Percentiles rank a stretch among this genome's conserved stretches.
Conservation (phyloP, 495 filamentous ascomycete species). For the Rostrohypoxylon terebratum region DNA sequence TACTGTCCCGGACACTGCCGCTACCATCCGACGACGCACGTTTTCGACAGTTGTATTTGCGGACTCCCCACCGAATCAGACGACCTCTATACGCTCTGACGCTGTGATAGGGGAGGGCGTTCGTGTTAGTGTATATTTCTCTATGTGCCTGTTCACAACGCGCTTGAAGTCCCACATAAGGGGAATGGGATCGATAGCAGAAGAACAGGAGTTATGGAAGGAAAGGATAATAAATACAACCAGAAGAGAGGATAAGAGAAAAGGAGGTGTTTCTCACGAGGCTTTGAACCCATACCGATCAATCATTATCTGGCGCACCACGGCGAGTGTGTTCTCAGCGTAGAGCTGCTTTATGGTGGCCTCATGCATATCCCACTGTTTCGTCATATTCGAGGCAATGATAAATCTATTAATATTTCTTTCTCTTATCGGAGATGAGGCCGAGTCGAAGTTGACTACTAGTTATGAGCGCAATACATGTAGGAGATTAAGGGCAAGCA, state of each 20-base stretch:
- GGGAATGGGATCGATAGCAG: not conserved
- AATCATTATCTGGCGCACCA: constrained; percentile 57
- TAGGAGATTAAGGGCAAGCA: not conserved
- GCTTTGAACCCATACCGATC: constrained; percentile 58
- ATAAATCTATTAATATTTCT: not conserved
- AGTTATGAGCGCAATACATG: not conserved
- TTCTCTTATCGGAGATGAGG: constrained; percentile 5
- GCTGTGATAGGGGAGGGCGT: constrained; percentile 1
- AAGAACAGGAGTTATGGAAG: not conserved
- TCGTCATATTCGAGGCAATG: constrained; percentile 54
- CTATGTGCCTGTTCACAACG: not conserved
- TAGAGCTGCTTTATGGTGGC: constrained; percentile 55
- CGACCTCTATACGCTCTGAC: constrained; percentile 56
- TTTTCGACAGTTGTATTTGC: constrained; percentile 59
- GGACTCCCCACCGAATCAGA: constrained; percentile 58
- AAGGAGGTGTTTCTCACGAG: constrained; percentile 52
- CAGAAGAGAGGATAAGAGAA: not conserved
- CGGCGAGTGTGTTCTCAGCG: constrained; percentile 57
- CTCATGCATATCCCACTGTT: constrained; percentile 56
- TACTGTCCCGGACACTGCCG: constrained; percentile 10
- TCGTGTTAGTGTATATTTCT: constrained; percentile 6
- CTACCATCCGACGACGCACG: constrained; percentile 30
- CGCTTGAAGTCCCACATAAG: not conserved
- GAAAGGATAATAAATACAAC: not conserved
- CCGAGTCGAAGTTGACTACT: not conserved